Percentiles rank a stretch among this genome's conserved stretches.
Evolutionary conservation across 768 basidiomycete genomes (phyloP).

Genomic region (Podaxis sp.): DNA sequence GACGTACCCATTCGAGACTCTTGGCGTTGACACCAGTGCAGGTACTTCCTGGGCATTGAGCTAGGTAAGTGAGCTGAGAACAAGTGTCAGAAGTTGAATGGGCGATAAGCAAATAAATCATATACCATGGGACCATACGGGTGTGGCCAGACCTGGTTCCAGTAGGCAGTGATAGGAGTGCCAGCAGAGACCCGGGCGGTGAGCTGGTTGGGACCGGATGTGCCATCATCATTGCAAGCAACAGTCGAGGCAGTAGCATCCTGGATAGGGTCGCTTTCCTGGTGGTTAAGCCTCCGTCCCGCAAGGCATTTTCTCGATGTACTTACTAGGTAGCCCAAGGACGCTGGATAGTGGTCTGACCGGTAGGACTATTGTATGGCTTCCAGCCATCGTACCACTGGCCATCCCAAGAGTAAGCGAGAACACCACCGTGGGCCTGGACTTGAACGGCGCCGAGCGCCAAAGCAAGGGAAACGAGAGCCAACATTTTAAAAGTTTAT

Average conservation of each 20-base stretch:
- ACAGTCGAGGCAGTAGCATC: conserved; percentile 35
- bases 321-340: conserved; percentile 44
- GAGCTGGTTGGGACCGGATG: conserved; percentile 36
- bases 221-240: conserved; percentile 47
- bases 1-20: conserved; percentile 40
- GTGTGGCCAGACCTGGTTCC: conserved; percentile 46
- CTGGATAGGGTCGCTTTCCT: conserved; percentile 37
- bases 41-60: conserved; percentile 40
- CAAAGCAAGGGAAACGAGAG: conserved; percentile 28
- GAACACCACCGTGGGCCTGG: conserved; percentile 43
- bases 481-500: conserved; percentile 23
- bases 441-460: conserved; percentile 27
- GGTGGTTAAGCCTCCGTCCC: background rate
- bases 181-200: conserved; percentile 44
- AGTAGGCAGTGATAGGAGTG: conserved; percentile 39
- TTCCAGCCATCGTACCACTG: conserved; percentile 39
- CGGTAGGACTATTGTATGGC: conserved; percentile 40
- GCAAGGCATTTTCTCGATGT: background rate
- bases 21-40: conserved; percentile 39
- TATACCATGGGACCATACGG: conserved; percentile 41
- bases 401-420: conserved; percentile 37
- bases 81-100: background rate
- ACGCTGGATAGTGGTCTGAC: conserved; percentile 41
- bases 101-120: background rate
- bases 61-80: conserved; percentile 40